These are phyloP conservation scores for Neckera pumila DNA, from an alignment of 225 moss, liverwort and hornwort genomes.

Conservation along the genomic window DNA sequence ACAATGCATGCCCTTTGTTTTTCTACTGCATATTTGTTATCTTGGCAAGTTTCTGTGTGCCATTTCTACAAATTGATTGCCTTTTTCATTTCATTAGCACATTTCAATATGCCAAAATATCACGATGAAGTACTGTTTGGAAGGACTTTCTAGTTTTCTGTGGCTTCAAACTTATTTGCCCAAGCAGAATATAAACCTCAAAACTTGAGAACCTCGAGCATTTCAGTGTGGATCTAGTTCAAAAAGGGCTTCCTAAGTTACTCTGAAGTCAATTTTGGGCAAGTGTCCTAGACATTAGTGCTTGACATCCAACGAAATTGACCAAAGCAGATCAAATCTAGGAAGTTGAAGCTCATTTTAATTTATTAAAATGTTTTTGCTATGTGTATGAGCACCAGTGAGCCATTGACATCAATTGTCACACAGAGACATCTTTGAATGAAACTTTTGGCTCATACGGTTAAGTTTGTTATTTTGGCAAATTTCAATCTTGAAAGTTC, in stretches of 20 bases:
- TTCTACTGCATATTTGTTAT: background rate
- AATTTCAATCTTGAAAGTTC: no score
- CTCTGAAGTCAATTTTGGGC: background rate
- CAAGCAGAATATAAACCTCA: background rate
- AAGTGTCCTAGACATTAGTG: background rate
- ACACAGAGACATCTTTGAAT: no score
- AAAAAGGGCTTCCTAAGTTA: no score
- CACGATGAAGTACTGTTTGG: background rate
- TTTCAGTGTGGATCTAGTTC: background rate
- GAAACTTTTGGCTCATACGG: background rate
- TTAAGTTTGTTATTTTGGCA: background rate
- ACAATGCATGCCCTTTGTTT: no score
- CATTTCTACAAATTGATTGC: background rate
- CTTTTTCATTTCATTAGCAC: background rate
- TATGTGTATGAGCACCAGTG: background rate
- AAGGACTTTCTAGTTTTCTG: background rate
- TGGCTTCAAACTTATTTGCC: background rate
- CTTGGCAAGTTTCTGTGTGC: background rate
- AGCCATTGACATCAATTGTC: background rate
- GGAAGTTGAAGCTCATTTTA: background rate
- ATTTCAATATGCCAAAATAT: background rate
- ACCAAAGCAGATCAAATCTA: background rate
- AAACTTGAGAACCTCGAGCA: background rate
- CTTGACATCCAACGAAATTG: background rate
- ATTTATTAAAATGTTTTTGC: background rate